Evolutionary conservation across 331 rosid species (phyloP).

Genomic region (Spiraea crenata): DNA sequence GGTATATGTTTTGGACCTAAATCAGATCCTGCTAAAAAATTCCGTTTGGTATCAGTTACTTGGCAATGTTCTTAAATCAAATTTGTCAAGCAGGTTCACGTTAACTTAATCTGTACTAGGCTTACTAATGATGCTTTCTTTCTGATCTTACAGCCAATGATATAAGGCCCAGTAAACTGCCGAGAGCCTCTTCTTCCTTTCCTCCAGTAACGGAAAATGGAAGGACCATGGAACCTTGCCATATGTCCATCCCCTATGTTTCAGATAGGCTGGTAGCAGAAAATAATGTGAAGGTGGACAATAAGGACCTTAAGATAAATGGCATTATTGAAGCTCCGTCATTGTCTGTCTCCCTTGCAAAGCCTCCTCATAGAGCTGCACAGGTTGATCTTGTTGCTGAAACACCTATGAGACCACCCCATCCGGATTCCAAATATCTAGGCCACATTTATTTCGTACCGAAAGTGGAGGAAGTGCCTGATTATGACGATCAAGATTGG

Average conservation of each 20-base stretch:
- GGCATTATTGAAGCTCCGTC: conserved; percentile 56
- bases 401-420: conserved; percentile 56
- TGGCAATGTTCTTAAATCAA: conserved; percentile 20
- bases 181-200: conserved; percentile 40
- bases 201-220: conserved; percentile 62
- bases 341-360: conserved; percentile 40
- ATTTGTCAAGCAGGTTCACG: conserved; percentile 24
- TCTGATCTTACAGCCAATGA: conserved; percentile 65
- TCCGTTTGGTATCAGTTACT: conserved; percentile 7
- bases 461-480: conserved; percentile 53
- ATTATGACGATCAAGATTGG: conserved; percentile 68
- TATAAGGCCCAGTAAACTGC: conserved; percentile 65
- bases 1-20: conserved; percentile 25
- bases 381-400: conserved; percentile 34
- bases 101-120: conserved; percentile 29
- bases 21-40: conserved; percentile 9
- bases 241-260: conserved; percentile 36
- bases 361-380: conserved; percentile 27
- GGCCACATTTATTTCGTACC: conserved; percentile 65
- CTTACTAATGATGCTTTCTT: conserved; percentile 32
- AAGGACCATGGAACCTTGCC: conserved; percentile 57
- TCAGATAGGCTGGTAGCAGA: conserved; percentile 45
- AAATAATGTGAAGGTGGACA: conserved; percentile 43
- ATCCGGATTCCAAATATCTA: conserved; percentile 70
- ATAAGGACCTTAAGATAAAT: conserved; percentile 55